phyloP scores from a whole-genome alignment of 768 basidiomycete species.

The Mrakia hoshinonis region DNA sequence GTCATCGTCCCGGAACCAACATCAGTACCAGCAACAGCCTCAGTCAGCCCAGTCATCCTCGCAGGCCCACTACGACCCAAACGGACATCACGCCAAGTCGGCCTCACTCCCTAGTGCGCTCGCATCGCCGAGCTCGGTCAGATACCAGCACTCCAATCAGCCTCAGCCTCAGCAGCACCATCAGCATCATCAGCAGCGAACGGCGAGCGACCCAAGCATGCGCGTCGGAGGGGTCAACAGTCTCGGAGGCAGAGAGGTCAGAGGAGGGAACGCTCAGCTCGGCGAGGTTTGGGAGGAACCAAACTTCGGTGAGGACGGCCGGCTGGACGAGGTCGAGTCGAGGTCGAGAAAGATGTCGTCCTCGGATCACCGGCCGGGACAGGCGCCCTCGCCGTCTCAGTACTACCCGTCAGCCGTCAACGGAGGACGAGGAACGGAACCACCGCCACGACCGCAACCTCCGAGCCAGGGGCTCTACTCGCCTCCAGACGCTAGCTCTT shows the following conservation, averaged over 20 bases:
- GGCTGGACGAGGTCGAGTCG: conserved; percentile 1
- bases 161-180: not conserved
- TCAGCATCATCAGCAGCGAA: not conserved
- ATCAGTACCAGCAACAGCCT: not conserved
- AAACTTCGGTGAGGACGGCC: not conserved
- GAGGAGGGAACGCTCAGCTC: not conserved
- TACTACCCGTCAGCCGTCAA: conserved; percentile 15
- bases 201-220: conserved; percentile 8
- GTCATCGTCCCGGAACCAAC: not conserved
- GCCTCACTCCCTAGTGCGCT: not conserved
- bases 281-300: conserved; percentile 4
- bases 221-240: not conserved
- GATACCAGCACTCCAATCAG: not conserved
- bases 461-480: conserved; percentile 14
- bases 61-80: not conserved
- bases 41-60: not conserved
- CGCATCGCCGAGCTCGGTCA: not conserved
- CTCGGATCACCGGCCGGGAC: not conserved
- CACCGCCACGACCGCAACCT: conserved; percentile 13
- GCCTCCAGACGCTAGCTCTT: not conserved
- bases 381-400: not conserved
- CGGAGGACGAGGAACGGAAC: conserved; percentile 11
- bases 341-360: not conserved
- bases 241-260: not conserved
- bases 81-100: not conserved